These are phyloP conservation scores for Colletotrichum sp. DNA, from an alignment of 2,329 filamentous ascomycete genomes.

Conservation along the genomic window DNA sequence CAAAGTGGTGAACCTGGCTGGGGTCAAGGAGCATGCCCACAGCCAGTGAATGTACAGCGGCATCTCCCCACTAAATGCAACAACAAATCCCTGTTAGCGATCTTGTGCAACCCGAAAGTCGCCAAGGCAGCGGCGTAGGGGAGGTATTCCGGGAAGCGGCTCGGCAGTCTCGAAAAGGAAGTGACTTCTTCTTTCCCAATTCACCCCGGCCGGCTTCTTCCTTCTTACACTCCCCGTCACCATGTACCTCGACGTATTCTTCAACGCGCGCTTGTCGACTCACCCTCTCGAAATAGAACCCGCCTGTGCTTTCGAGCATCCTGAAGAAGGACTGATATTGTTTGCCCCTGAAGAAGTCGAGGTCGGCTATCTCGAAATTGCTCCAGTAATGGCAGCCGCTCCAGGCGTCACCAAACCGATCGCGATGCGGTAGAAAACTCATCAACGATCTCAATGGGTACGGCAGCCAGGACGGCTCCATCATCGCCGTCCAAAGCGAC, in stretches of 20 bases:
- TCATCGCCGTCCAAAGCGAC: constrained; percentile 44
- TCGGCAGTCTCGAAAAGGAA: neutral
- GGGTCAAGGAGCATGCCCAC: constrained; percentile 45
- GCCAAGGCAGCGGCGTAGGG: neutral
- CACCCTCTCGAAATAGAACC: constrained; percentile 49
- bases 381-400: constrained; percentile 53
- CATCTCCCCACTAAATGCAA: constrained; percentile 44
- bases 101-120: neutral
- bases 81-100: neutral
- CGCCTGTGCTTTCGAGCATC: constrained; percentile 43
- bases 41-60: constrained; percentile 47
- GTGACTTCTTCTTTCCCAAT: neutral
- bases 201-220: neutral
- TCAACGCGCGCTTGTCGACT: constrained; percentile 9
- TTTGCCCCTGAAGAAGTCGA: constrained; percentile 47
- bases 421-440: constrained; percentile 39
- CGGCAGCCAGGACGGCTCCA: constrained; percentile 44
- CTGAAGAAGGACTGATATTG: constrained; percentile 46
- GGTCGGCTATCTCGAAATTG: constrained; percentile 52
- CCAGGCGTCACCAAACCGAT: constrained; percentile 44
- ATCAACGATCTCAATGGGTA: constrained; percentile 44
- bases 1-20: constrained; percentile 46
- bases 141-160: neutral
- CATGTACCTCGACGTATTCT: neutral
- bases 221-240: neutral